These are phyloP conservation scores for Wickerhamomyces xylosicus DNA, from an alignment of 805 yeast species.

Conservation along the genomic window DNA sequence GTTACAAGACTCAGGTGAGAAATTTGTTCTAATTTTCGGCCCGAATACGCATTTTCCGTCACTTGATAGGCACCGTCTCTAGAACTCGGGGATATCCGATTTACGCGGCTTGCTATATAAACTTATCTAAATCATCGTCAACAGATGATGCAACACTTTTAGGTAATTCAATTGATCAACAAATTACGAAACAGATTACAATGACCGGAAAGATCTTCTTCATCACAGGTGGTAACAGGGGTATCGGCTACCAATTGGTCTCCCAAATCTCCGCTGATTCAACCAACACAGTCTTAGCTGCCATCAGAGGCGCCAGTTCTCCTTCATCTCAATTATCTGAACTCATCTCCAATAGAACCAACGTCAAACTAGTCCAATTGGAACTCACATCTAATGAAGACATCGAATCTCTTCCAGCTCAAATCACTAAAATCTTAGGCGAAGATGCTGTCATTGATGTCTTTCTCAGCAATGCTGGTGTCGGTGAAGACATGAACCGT, in stretches of 20 bases:
- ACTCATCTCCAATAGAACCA: constrained; percentile 6
- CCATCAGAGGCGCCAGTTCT: constrained; percentile 7
- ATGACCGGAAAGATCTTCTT: neutral
- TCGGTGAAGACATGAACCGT: constrained; percentile 2
- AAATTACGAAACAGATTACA: neutral
- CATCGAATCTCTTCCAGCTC: constrained; percentile 7
- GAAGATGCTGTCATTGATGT: constrained; percentile 12
- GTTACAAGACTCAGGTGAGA: too few relatives aligned
- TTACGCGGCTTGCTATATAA: too few relatives aligned
- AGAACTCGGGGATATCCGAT: too few relatives aligned
- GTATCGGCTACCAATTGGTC: neutral
- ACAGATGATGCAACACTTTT: too few relatives aligned
- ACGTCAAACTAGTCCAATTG: constrained; percentile 17
- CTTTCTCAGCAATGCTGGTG: constrained; percentile 20
- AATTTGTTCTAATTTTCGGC: too few relatives aligned
- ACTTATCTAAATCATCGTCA: too few relatives aligned
- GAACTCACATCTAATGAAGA: constrained; percentile 14
- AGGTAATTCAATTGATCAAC: too few relatives aligned
- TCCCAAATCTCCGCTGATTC: constrained; percentile 1
- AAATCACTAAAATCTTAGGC: constrained; percentile 6
- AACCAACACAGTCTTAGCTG: constrained; percentile 4
- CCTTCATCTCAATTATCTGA: constrained; percentile 6
- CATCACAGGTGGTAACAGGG: neutral
- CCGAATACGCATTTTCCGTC: too few relatives aligned
- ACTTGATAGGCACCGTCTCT: too few relatives aligned